Evolutionary conservation across 305 asterid genomes (phyloP).

Genomic region (Plantago coronopus): DNA sequence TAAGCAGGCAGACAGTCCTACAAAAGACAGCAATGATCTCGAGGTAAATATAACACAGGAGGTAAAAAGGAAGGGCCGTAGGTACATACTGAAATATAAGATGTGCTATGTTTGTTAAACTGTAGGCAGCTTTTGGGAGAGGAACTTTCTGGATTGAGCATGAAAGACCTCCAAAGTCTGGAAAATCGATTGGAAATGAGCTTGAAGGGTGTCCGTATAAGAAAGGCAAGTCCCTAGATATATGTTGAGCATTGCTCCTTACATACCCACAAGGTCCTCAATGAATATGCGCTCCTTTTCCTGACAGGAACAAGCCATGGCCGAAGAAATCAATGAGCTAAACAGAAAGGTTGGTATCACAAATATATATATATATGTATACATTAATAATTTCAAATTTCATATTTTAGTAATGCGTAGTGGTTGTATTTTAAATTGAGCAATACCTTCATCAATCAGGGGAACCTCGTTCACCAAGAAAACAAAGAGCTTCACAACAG

Average conservation of each 20-base stretch:
- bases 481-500: conserved; percentile 53
- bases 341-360: conserved; percentile 48
- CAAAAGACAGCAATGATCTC: not conserved
- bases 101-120: not conserved
- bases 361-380: too few relatives aligned
- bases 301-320: conserved; percentile 58
- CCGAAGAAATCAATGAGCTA: conserved; percentile 58
- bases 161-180: conserved; percentile 55
- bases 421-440: conserved; percentile 9
- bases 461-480: conserved; percentile 48
- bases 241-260: conserved; percentile 1
- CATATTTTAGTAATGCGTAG: conserved; percentile 2
- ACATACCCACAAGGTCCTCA: conserved; percentile 2
- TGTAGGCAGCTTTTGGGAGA: conserved; percentile 70
- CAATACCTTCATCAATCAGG: conserved; percentile 37
- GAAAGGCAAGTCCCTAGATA: conserved; percentile 37
- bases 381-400: too few relatives aligned
- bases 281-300: not conserved
- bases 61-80: not conserved
- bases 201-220: conserved; percentile 50
- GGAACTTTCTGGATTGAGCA: conserved; percentile 56
- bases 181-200: conserved; percentile 59
- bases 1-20: not conserved
- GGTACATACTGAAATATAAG: not conserved
- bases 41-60: not conserved